Evolutionary conservation across 139 green algal genomes (phyloP).

Genomic region (Picochlorum sp.): DNA sequence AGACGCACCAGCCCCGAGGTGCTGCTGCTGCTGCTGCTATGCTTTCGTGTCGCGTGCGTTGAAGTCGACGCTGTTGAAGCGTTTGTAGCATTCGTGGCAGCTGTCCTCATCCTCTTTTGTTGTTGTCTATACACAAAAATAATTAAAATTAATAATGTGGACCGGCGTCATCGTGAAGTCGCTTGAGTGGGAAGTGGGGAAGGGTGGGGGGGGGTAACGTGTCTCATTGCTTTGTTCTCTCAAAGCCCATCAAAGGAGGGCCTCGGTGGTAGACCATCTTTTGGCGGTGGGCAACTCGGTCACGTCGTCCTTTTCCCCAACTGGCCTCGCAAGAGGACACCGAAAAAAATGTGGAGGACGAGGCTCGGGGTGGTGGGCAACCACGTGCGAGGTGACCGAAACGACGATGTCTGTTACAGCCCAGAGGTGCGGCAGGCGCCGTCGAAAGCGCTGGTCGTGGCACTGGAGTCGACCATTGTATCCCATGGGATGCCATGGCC

Average conservation of each 20-base stretch:
- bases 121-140: too few relatives aligned
- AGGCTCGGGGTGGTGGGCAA: not conserved
- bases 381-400: not conserved
- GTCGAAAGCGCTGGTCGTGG: conserved; percentile 58
- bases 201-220: too few relatives aligned
- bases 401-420: not conserved
- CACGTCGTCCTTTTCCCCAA: not conserved
- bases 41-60: conserved; percentile 21
- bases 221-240: too few relatives aligned
- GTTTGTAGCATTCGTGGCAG: too few relatives aligned
- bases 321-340: too few relatives aligned
- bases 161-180: too few relatives aligned
- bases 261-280: not conserved
- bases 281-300: not conserved
- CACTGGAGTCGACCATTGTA: conserved; percentile 95
- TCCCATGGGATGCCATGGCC: conserved; percentile 96
- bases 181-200: too few relatives aligned
- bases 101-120: too few relatives aligned
- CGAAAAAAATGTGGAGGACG: not conserved
- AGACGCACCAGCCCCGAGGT: not conserved
- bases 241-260: not conserved
- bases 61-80: conserved; percentile 9
- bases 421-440: conserved; percentile 70
- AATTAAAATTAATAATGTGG: too few relatives aligned
- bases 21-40: too few relatives aligned